Evolutionary conservation across 805 yeast species (phyloP).

Genomic region (Maudiozyma turicensis): DNA sequence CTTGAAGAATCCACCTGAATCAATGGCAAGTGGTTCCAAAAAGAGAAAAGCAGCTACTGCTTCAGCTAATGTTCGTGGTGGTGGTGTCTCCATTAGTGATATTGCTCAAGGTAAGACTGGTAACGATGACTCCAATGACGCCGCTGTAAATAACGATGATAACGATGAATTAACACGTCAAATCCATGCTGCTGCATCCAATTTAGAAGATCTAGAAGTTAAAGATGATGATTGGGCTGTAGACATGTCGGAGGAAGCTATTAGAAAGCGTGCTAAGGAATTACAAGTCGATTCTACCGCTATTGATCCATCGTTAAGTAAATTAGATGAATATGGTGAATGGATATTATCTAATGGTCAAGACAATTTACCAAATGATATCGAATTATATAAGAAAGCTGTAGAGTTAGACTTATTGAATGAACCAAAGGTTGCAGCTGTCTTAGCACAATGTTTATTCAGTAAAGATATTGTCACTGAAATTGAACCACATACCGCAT

Average conservation of each 20-base stretch:
- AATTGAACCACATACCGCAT: slow-evolving; percentile 68
- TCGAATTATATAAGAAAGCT: slow-evolving; percentile 88
- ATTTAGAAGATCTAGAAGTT: slow-evolving; percentile 50
- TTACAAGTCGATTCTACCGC: slow-evolving; percentile 53
- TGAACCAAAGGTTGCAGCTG: slow-evolving; percentile 75
- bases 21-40: slow-evolving; percentile 38
- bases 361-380: slow-evolving; percentile 56
- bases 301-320: slow-evolving; percentile 34
- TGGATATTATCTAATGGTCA: slow-evolving; percentile 56
- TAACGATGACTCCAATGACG: slow-evolving; percentile 39
- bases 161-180: slow-evolving; percentile 70
- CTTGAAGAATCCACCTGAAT: slow-evolving; percentile 76
- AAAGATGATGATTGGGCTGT: slow-evolving; percentile 96
- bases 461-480: slow-evolving; percentile 67
- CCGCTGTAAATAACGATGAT: slow-evolving; percentile 46
- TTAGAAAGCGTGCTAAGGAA: slow-evolving; percentile 81
- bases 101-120: slow-evolving; percentile 47
- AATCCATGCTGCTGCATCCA: slow-evolving; percentile 77
- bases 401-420: slow-evolving; percentile 63
- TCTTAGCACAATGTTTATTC: slow-evolving; percentile 83
- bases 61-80: slow-evolving; percentile 81
- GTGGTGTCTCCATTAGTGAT: slow-evolving; percentile 72
- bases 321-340: slow-evolving; percentile 74
- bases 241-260: slow-evolving; percentile 94
- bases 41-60: slow-evolving; percentile 80